Base-by-base conservation (phyloP, 192 early-diverging fungal genomes). In the Lobulomyces angularis region DNA sequence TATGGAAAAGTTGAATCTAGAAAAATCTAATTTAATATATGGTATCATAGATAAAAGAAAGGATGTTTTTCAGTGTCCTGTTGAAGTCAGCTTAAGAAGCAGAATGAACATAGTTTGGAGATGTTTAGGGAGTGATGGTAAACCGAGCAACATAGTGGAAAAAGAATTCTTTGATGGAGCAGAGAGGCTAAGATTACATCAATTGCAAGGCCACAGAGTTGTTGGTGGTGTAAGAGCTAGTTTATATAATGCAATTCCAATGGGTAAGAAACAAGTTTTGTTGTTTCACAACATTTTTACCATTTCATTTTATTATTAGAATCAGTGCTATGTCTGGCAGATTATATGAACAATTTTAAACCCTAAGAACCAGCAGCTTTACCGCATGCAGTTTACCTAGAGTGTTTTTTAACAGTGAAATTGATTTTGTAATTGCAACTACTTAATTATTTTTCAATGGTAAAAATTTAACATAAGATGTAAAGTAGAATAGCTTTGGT, bases 151-250 rank as follows among this genome's bases (percentile, higher is more conserved):
- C 28, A 57, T 52, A 20, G 70, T 95, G 20, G 90, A 96, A 58
- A 59, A 63, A 16, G 53, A 67, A 40, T 98, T 98, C 50, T 55
- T 92, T 12, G 67, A 73, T 32, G 81, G 77, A 16, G 88, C 90
- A 0, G 82, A 86, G 55, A 67, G 61, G 28, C 63, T 51, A 32
- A 74, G 78, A 12, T 81, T 95, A 80, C 55, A 84, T 37, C 90
- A 93, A 57, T 68, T 98, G 49, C 86, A 86, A 39, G 95, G 95
- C 18, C 95, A 98, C 65, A 83, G 92, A 44, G 84, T 77, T 24
- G 80, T 91, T 4, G 94, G 91, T 43, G 95, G 95, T 11, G 82
- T 95, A 42, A 64, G 95, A 26, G 81, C 86, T 12, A 85, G 81
- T 38, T 75, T 98, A 46, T 92, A 98, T 58, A 98, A 98, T 53